Evolutionary conservation across 129 eudicot genomes (phyloP).

Genomic region (Glebionis coronaria): DNA sequence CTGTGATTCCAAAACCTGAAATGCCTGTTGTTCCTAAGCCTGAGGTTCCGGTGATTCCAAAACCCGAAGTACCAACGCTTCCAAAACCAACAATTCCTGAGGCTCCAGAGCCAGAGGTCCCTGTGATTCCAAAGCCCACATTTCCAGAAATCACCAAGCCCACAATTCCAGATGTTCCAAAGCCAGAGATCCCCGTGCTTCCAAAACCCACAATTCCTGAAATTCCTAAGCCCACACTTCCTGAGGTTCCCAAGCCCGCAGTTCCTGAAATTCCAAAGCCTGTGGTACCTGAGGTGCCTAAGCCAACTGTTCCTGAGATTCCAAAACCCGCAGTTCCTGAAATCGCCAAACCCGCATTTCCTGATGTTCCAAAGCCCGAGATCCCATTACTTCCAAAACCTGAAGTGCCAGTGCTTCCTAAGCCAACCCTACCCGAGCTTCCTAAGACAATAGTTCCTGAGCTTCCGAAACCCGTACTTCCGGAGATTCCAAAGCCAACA

Average conservation of each 20-base stretch:
- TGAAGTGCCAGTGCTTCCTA: neutral
- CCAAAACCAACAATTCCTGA: constrained; percentile 5
- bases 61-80: neutral
- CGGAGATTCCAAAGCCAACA: constrained; percentile 24
- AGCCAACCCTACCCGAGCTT: constrained; percentile 7
- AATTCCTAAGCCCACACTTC: too few relatives aligned
- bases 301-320: too few relatives aligned
- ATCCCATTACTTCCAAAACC: constrained; percentile 10
- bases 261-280: neutral
- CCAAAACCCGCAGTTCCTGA: constrained; percentile 21
- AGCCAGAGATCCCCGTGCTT: constrained; percentile 15
- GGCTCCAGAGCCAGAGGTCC: neutral
- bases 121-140: constrained; percentile 1
- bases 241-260: constrained; percentile 22
- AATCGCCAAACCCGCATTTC: constrained; percentile 8
- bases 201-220: too few relatives aligned
- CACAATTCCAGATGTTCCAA: too few relatives aligned
- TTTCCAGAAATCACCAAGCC: constrained; percentile 30
- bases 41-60: neutral
- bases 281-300: neutral
- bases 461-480: constrained; percentile 15
- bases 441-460: constrained; percentile 2
- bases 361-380: constrained; percentile 11
- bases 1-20: constrained; percentile 7
- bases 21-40: constrained; percentile 8